Base-by-base conservation (phyloP, 768 basidiomycete species). In the Naganishia antarctica region DNA sequence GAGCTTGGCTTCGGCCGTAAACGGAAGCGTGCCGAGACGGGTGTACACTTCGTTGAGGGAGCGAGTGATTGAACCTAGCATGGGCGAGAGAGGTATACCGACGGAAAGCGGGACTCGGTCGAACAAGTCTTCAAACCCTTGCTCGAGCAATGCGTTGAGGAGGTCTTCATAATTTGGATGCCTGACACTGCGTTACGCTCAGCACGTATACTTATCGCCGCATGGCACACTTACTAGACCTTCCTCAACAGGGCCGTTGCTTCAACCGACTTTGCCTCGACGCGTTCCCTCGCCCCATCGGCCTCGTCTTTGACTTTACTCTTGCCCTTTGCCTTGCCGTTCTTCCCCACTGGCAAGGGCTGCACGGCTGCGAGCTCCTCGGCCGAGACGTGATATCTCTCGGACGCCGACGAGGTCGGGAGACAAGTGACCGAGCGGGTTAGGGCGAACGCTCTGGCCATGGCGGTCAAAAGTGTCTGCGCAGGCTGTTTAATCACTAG, bases 1-100 rank as follows among this genome's bases (percentile, higher is more conserved):
- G 70, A 92, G 89, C 77, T 94, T 96, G 74, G 88, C 89, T 79
- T 96, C 92, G 32, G 90, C 88, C 16, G 84, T 82, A 77, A 92
- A 96, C 11, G 86, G 82, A 32, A 84, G 78, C 9, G 64, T 66
- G 23, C 82, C 83, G 21, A 91, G 78, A 7, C 86, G 82, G 47
- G 84, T 82, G 71, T 89, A 91, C n/a, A 93, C 84, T 69, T 91
- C 89, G 43, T 85, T 82, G 44, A 96, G 80, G 26, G 90, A 91
- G 28, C 90, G 85, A 46, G 84, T 86, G 40, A 91, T 91, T 6
- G 87, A 88, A 12, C 92, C 92, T 18, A 96, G 81, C 69, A 90
- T 88, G 6, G 90, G 90, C 70, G 86, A 86, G 29, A 96, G 78
- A 4, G 92, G 92, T 1, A 90, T 84, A 88, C 90, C 89, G 46